These are phyloP conservation scores for Solanum microdontum DNA, from an alignment of 257 asterid species.

Conservation along the genomic window DNA sequence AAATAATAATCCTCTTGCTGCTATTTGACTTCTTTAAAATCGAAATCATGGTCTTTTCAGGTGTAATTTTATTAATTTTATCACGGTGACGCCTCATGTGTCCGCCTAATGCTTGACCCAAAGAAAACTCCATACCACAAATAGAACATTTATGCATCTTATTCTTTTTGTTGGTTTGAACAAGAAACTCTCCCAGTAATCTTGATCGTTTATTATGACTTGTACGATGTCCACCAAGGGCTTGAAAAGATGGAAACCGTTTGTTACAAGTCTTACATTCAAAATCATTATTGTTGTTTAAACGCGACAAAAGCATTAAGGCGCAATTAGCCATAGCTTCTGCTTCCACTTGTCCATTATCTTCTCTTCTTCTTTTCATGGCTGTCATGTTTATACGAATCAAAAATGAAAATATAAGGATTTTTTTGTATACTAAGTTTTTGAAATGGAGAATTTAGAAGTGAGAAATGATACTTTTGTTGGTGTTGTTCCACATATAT, in stretches of 20 bases:
- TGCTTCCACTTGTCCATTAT: neutral
- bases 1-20: neutral
- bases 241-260: neutral
- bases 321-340: neutral
- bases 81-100: constrained; percentile 2
- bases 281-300: neutral
- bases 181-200: neutral
- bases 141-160: neutral
- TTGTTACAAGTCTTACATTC: constrained; percentile 2
- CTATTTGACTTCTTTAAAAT: neutral
- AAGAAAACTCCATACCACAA: neutral
- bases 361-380: neutral
- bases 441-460: neutral
- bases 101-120: neutral
- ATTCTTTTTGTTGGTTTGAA: neutral
- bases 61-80: neutral
- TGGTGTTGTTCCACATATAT: neutral
- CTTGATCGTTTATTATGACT: constrained; percentile 3
- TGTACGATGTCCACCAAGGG: neutral
- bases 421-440: neutral
- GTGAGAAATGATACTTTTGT: neutral
- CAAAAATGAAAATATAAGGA: neutral
- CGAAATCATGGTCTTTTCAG: neutral
- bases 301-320: neutral
- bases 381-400: neutral